These are phyloP conservation scores for Aaosphaeria arxii DNA, from an alignment of 2,329 filamentous ascomycete genomes.

Conservation along the genomic window DNA sequence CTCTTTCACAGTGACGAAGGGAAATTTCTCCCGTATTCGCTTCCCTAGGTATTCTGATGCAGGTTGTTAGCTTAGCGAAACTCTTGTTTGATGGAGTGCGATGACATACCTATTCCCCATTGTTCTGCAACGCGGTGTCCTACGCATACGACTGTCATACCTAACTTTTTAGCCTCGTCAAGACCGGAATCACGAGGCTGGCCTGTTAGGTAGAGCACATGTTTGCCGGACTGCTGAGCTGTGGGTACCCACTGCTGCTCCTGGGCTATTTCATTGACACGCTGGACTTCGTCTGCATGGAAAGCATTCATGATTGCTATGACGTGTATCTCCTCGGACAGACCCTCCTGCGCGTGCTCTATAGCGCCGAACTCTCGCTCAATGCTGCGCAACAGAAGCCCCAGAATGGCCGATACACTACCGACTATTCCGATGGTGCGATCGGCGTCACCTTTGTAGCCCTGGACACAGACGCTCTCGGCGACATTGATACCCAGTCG, in stretches of 20 bases:
- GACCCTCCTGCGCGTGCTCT: constrained; percentile 21
- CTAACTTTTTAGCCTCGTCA: constrained; percentile 25
- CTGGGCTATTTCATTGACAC: constrained; percentile 28
- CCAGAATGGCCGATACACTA: constrained; percentile 6
- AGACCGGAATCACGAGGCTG: constrained; percentile 33
- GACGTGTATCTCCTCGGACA: constrained; percentile 18
- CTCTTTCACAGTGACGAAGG: constrained; percentile 28
- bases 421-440: constrained; percentile 39
- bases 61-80: too few relatives aligned
- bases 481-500: constrained; percentile 27
- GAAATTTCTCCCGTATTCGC: constrained; percentile 26
- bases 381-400: constrained; percentile 15
- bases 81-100: too few relatives aligned
- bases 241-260: constrained; percentile 19
- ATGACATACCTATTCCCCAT: constrained; percentile 31
- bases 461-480: constrained; percentile 31
- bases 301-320: constrained; percentile 43
- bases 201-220: constrained; percentile 39
- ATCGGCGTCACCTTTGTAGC: constrained; percentile 38
- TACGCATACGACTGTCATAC: constrained; percentile 37
- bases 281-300: constrained; percentile 32
- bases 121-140: constrained; percentile 39
- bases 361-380: constrained; percentile 23
- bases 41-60: constrained; percentile 21
- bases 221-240: constrained; percentile 12